A percentile compares a stretch with the other conserved stretches of the same genome.
Conservation (phyloP, 371 early-diverging fungal species). For the Lichtheimia corymbifera region DNA sequence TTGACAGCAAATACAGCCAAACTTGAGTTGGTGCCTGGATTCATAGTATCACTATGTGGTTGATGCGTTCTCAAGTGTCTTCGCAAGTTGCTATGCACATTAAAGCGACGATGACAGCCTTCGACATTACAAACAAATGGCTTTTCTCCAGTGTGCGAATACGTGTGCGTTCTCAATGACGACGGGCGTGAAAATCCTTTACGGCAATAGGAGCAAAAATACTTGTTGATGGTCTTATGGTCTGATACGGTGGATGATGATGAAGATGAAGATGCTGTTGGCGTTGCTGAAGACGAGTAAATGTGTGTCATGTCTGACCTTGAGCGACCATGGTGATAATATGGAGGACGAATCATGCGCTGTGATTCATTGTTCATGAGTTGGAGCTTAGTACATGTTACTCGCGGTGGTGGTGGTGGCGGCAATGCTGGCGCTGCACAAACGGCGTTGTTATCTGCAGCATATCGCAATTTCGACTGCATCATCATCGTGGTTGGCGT, state of each 20-base stretch:
- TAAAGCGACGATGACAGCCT: conserved; percentile 7
- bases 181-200: conserved; percentile 7
- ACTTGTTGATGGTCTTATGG: background rate
- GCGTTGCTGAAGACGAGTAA: background rate
- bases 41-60: too few relatives aligned
- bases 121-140: conserved; percentile 5
- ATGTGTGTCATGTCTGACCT: conserved; percentile 1
- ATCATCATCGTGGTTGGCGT: background rate
- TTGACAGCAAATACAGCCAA: too few relatives aligned
- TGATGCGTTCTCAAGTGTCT: conserved; percentile 3
- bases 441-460: background rate
- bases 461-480: conserved; percentile 9
- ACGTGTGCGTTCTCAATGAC: conserved; percentile 7
- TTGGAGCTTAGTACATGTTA: background rate
- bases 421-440: background rate
- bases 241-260: background rate
- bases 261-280: background rate
- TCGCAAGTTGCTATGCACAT: conserved; percentile 10
- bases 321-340: conserved; percentile 3
- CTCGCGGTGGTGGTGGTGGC: background rate
- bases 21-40: too few relatives aligned
- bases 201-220: conserved; percentile 4
- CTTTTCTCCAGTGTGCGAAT: conserved; percentile 10
- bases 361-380: background rate
- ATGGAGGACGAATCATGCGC: background rate